Base-by-base conservation (phyloP, 768 basidiomycete species). In the Tricholoma bakamatsutake region DNA sequence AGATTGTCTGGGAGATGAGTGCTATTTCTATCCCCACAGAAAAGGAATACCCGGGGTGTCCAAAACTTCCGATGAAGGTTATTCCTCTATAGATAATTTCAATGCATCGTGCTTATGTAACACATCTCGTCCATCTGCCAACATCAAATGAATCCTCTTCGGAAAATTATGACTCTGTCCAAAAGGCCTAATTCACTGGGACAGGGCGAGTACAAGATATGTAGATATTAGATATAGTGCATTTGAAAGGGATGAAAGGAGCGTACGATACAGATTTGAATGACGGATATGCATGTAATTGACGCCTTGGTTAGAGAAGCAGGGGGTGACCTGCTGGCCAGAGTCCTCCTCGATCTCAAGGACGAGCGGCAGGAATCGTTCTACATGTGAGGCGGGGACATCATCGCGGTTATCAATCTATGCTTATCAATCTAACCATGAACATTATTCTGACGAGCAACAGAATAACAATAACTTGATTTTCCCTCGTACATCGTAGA, bases 231-330 rank as follows among this genome's bases (percentile, higher is more conserved):
- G 54, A 28, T 50, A 12, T 13, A 11, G 21, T 13, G 18, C 54
- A 43, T 39, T n/a, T 1, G 35, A 21, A 28, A 24, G n/a, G 57
- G 45, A 42, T 31, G 43, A 3, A 12, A 13, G 18, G n/a, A n/a
- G 42, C 92, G 64, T 66, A 97, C 96, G 78, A 69, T 99, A 99
- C 5, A 99, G 78, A 73, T 99, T 99, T 46, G 93, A 96, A 70
- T 98, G 96, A 28, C 96, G 82, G 67, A 99, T 98, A 69, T 99
- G 94, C 87, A 98, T 90, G 74, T 95, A 99, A 71, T 98, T 98
- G 74, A 98, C 77, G 12, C 96, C 96, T 64, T 94, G 90, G 60
- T 82, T 87, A 3, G 95, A 90, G 77, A 99, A 92, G 73, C 96
- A 98, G 1, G 97, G 97, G 5, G 93, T 94, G 27, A 98, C 88